Conservation (phyloP, 176 grass and related monocot genomes). For the Paspalum vaginatum region DNA sequence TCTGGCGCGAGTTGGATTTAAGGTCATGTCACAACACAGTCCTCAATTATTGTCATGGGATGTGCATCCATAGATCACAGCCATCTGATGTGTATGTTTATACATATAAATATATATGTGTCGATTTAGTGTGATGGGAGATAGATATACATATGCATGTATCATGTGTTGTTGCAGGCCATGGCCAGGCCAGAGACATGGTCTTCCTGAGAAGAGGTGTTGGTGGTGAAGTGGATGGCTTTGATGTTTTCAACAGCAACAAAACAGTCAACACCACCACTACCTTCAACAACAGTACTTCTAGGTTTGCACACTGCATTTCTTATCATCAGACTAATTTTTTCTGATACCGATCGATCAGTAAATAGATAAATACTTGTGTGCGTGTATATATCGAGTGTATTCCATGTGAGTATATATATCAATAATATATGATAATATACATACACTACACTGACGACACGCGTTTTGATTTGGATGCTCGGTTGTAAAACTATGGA, state of each 20-base stretch:
- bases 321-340: conserved; percentile 2
- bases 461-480: no score
- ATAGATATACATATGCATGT: conserved; percentile 37
- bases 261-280: conserved; percentile 36
- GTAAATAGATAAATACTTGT: not conserved
- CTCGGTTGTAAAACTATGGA: no score
- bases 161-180: conserved; percentile 49
- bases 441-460: no score
- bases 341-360: not conserved
- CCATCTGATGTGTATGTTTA: not conserved
- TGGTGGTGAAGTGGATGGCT: conserved; percentile 35
- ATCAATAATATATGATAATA: not conserved
- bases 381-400: not conserved
- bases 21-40: conserved; percentile 38
- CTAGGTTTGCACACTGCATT: conserved; percentile 26
- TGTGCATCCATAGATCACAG: conserved; percentile 31
- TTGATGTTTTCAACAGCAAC: conserved; percentile 49
- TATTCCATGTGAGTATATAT: not conserved
- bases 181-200: conserved; percentile 52
- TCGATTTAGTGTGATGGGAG: conserved; percentile 14
- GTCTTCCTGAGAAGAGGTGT: conserved; percentile 40
- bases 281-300: conserved; percentile 25
- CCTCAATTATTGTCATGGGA: conserved; percentile 42
- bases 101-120: no score
- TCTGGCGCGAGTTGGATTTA: not conserved